These are phyloP conservation scores for Leishmania lainsoni DNA, from an alignment of 208 protist species.

Conservation along the genomic window DNA sequence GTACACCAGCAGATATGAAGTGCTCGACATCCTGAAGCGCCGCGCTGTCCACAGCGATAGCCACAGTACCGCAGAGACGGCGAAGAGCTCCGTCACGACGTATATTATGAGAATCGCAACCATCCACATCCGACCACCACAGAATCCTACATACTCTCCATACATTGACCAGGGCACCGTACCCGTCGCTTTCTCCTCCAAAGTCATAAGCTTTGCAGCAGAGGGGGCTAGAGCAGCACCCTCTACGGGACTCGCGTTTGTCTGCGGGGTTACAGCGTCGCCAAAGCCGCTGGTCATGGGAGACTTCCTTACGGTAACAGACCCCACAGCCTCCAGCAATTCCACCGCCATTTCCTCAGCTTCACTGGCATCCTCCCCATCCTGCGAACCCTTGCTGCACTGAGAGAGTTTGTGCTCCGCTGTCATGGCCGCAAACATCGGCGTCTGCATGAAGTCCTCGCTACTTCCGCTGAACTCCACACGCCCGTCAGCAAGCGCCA, in stretches of 20 bases:
- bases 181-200: constrained; percentile 65
- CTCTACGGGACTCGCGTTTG: no score
- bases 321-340: no score
- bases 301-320: no score
- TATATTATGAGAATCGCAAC: constrained; percentile 48
- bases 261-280: no score
- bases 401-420: background rate
- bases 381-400: no score
- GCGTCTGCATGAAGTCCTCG: constrained; percentile 43
- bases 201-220: constrained; percentile 44
- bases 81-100: constrained; percentile 45
- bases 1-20: no score
- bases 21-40: no score
- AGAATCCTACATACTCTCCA: constrained; percentile 47
- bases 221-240: no score
- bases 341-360: no score
- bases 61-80: constrained; percentile 54
- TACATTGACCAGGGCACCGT: constrained; percentile 64
- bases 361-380: no score
- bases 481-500: constrained; percentile 70
- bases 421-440: background rate
- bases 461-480: constrained; percentile 57
- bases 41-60: constrained; percentile 67
- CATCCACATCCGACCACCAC: constrained; percentile 48
- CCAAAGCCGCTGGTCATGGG: no score